These are phyloP conservation scores for Cenchrus fungigraminus DNA, from an alignment of 176 grass and related monocot genomes.

Conservation along the genomic window DNA sequence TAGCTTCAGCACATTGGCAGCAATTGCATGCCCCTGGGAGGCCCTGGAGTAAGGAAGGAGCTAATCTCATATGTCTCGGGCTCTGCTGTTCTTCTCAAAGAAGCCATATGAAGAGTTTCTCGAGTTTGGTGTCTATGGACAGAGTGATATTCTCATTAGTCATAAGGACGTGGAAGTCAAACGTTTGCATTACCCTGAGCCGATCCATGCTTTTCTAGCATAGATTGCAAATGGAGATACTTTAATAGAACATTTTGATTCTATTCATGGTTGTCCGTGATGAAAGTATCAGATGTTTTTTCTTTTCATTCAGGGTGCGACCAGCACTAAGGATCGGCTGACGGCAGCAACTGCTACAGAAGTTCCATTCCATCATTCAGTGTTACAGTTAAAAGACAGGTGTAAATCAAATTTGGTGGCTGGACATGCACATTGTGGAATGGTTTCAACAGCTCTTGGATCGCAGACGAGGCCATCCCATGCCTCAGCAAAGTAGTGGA, in stretches of 20 bases:
- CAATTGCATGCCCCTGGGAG: slow-evolving; percentile 50
- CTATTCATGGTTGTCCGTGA: slow-evolving; percentile 58
- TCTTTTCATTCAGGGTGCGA: slow-evolving; percentile 76
- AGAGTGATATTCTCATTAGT: slow-evolving; percentile 55
- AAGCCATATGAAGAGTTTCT: slow-evolving; percentile 71
- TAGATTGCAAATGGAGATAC: background rate
- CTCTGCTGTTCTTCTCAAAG: slow-evolving; percentile 80
- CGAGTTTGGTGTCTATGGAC: slow-evolving; percentile 56
- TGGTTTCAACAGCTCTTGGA: slow-evolving; percentile 83
- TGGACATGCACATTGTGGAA: slow-evolving; percentile 79
- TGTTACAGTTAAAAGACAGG: slow-evolving; percentile 45
- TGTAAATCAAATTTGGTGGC: slow-evolving; percentile 46
- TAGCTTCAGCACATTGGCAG: slow-evolving; percentile 61
- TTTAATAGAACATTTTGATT: background rate
- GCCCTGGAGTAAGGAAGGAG: slow-evolving; percentile 54
- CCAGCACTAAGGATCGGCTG: slow-evolving; percentile 63
- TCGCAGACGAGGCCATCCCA: slow-evolving; percentile 67
- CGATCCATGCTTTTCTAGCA: background rate
- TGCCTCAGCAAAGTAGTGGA: slow-evolving; percentile 56
- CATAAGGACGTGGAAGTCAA: slow-evolving; percentile 60
- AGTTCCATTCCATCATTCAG: slow-evolving; percentile 70
- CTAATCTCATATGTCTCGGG: slow-evolving; percentile 65
- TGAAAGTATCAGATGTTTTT: slow-evolving; percentile 60
- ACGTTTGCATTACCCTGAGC: slow-evolving; percentile 36
- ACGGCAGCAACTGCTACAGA: slow-evolving; percentile 69